A percentile compares a stretch with the other conserved stretches of the same genome.
Evolutionary conservation across 202 grass and related monocot species (phyloP).

Genomic region (Carex arenaria): DNA sequence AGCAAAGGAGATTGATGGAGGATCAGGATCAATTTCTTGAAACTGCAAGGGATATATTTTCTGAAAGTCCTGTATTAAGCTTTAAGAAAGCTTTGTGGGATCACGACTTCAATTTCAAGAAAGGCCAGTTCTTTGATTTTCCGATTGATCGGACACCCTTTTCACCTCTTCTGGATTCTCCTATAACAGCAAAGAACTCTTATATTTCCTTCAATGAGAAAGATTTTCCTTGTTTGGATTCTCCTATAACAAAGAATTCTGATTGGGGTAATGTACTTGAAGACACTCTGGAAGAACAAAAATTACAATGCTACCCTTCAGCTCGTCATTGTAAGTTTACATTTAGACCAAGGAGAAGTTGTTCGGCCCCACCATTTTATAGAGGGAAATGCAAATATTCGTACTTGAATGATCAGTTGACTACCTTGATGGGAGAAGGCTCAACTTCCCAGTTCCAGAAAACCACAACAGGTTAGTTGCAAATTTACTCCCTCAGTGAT

Average conservation of each 20-base stretch:
- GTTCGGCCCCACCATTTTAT: conserved; percentile 85
- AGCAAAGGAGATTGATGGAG: conserved; percentile 10
- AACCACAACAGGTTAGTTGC: conserved; percentile 39
- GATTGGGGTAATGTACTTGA: conserved; percentile 24
- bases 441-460: conserved; percentile 37
- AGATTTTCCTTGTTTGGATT: conserved; percentile 27
- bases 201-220: background rate
- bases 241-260: conserved; percentile 31
- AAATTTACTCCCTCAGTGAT: background rate
- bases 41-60: conserved; percentile 28
- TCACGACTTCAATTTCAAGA: conserved; percentile 19
- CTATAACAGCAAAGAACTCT: conserved; percentile 32
- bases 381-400: conserved; percentile 67
- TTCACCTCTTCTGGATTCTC: conserved; percentile 30
- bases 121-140: conserved; percentile 24
- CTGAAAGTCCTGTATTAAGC: conserved; percentile 30
- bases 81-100: conserved; percentile 34
- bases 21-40: conserved; percentile 20
- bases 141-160: conserved; percentile 26
- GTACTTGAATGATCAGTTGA: conserved; percentile 37
- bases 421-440: conserved; percentile 24
- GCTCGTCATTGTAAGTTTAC: conserved; percentile 27
- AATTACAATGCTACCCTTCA: conserved; percentile 28
- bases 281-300: conserved; percentile 23
- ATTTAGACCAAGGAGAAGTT: conserved; percentile 49